Base-by-base conservation (phyloP, 805 yeast species). In the Blastobotrys robertii region DNA sequence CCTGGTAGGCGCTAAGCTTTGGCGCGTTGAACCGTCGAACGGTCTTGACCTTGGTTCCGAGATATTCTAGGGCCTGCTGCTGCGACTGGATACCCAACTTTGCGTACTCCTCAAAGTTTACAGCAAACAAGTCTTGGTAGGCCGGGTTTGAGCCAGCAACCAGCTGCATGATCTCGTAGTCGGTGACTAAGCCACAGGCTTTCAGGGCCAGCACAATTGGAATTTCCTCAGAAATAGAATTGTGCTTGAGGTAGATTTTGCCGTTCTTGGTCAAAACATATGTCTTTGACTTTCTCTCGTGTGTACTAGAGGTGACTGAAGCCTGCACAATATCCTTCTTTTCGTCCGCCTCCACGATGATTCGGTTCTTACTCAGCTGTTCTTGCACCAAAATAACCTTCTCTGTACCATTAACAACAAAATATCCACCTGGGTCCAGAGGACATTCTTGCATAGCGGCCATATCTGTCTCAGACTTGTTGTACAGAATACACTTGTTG, bases 361-460 rank as follows among this genome's bases (percentile, higher is more conserved):
- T 92, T 74, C 98, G 84, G 65, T 92, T 92, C 66, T 92, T 92
- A 40, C 94, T 81, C 60, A 92, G 71, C 70, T 92, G 98, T 64
- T 92, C 98, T 64, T 92, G 98, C 35, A 92, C 94, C 52, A 92
- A 72, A 50, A 92, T 92, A 37, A 92, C 98, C 62, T 92, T 92
- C 56, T 92, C 98, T 0, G 98, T 92, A 62, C 98, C 98, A 59
- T 90, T 90, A 39, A 88, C 97, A 58, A 90, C 84, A 58, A 92
- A 92, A 59, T 92, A 92, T 56, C 98, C 98, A 66, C 98, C 98
- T 5, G 98, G 98, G 65, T 92, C 98, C 39, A 92, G 69, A 0
- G 98, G 98, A 64, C 98, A 92, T 64, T 92, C 98, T 53, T 84
- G 81, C 52, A 84, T 69, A 19, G 67, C 67, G 0, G 98, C 97